These are phyloP conservation scores for Thuja plicata DNA, from an alignment of 83 land plant species.

Conservation along the genomic window DNA sequence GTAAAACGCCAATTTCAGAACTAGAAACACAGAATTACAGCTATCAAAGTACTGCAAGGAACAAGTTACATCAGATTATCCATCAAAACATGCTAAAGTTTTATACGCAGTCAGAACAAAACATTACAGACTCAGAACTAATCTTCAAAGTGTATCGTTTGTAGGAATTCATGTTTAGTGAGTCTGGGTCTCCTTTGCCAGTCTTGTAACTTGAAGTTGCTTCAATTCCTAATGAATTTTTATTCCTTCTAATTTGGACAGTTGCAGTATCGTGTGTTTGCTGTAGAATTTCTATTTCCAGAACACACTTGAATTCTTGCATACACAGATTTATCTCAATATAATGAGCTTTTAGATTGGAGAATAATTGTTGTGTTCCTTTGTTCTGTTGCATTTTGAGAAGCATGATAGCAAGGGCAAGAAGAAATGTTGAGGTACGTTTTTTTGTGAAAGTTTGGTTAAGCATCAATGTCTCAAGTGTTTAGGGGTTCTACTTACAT, in stretches of 20 bases:
- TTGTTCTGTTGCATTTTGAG: background rate
- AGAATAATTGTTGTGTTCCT: background rate
- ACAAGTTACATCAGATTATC: no score
- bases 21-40: no score
- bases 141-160: background rate
- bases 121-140: background rate
- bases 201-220: background rate
- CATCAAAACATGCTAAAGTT: no score
- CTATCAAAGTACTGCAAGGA: no score
- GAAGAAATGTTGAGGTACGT: background rate
- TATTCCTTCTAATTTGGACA: background rate
- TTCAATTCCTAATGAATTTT: background rate
- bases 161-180: background rate
- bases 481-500: background rate
- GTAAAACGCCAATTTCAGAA: background rate
- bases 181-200: background rate
- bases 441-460: background rate
- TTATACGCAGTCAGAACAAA: no score
- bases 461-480: background rate
- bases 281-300: background rate
- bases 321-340: background rate
- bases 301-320: background rate
- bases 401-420: background rate
- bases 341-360: background rate
- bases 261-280: background rate